These are phyloP conservation scores for Leishmania martiniquensis DNA, from an alignment of 208 protist species.

Conservation along the genomic window DNA sequence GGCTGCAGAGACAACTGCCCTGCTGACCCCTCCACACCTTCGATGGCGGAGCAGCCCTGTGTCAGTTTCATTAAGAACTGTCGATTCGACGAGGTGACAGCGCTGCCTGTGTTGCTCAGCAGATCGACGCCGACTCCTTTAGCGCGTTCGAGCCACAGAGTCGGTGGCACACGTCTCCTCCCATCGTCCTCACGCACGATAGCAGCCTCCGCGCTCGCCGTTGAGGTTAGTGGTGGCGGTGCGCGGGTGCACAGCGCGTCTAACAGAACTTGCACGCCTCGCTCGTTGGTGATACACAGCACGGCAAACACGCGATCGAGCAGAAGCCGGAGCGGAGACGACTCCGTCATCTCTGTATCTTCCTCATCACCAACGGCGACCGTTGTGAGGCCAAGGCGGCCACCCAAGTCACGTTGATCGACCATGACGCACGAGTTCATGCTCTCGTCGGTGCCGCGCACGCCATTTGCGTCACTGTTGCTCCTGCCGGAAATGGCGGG, in stretches of 20 bases:
- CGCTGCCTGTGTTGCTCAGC: neutral
- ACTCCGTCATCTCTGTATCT: conserved; percentile 13
- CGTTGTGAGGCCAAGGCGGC: conserved; percentile 56
- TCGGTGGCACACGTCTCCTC: conserved; percentile 9
- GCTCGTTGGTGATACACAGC: conserved; percentile 41
- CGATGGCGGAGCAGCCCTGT: neutral
- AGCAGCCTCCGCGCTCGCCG: conserved; percentile 4
- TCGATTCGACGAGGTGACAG: conserved; percentile 4
- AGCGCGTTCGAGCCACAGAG: conserved; percentile 10
- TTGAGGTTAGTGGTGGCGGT: conserved; percentile 13
- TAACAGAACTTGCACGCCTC: conserved; percentile 34
- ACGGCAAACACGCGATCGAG: conserved; percentile 38
- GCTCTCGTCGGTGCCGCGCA: conserved; percentile 2
- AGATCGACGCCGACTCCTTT: neutral
- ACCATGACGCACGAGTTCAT: conserved; percentile 46
- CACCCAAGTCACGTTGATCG: conserved; percentile 51
- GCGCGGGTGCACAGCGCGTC: conserved; percentile 43
- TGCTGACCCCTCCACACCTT: neutral
- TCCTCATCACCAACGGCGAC: conserved; percentile 51
- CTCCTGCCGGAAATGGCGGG: conserved; percentile 1
- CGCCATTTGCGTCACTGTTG: neutral
- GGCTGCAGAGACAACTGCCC: conserved; percentile 5
- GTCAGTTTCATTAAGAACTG: conserved; percentile 14
- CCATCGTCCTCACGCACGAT: conserved; percentile 29
- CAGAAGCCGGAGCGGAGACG: conserved; percentile 20